A percentile compares a stretch with the other conserved stretches of the same genome.
Conservation (phyloP, 768 basidiomycete species). For the Rhodotorula graminis region DNA sequence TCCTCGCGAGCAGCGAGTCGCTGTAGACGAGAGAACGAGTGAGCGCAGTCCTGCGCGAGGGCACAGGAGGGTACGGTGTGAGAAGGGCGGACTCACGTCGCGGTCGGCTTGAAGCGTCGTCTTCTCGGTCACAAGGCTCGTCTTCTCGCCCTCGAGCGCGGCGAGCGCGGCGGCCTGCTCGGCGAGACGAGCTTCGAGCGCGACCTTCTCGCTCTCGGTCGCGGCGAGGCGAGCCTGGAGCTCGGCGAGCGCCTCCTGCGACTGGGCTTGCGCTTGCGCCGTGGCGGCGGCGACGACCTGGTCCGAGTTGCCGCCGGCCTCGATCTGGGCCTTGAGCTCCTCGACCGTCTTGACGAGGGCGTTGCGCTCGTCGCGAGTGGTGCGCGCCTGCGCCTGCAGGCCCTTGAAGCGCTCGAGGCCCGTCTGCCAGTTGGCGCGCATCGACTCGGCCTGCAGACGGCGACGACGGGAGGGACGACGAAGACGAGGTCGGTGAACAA, state of each 20-base stretch:
- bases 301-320: constrained; percentile 3
- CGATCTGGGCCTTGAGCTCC: constrained; percentile 43
- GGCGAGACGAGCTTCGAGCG: constrained; percentile 11
- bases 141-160: constrained; percentile 12
- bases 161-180: background rate
- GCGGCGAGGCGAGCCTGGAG: constrained; percentile 14
- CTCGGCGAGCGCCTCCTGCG: constrained; percentile 18
- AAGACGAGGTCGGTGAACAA: too few relatives aligned
- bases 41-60: too few relatives aligned
- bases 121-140: background rate
- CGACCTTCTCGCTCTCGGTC: constrained; percentile 17
- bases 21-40: background rate
- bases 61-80: too few relatives aligned
- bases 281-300: constrained; percentile 9
- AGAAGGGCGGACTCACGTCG: background rate
- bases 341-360: constrained; percentile 42
- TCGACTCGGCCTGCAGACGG: constrained; percentile 20
- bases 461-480: too few relatives aligned
- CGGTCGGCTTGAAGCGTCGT: constrained; percentile 1
- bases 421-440: constrained; percentile 23
- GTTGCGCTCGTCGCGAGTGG: constrained; percentile 32
- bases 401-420: constrained; percentile 39
- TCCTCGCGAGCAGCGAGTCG: constrained; percentile 26
- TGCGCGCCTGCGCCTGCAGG: constrained; percentile 37
- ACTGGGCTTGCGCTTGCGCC: constrained; percentile 14